Evolutionary conservation across 2,329 filamentous ascomycete species (phyloP).

Genomic region (Ophiostoma ulmi): DNA sequence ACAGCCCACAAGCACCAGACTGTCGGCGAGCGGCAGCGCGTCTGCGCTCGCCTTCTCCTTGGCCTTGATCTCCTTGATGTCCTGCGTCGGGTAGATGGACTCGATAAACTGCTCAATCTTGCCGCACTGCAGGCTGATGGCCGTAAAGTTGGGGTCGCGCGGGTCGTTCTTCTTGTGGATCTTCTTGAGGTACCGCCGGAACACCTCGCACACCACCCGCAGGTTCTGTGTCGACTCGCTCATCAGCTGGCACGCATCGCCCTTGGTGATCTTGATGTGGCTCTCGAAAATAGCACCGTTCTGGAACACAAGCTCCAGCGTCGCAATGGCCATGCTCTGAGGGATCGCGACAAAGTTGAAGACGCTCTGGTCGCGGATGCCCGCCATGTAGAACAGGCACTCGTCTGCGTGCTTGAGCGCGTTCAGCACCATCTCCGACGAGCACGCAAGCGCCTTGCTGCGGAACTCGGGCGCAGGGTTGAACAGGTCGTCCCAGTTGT

Average conservation of each 20-base stretch:
- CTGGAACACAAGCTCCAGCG: conserved; percentile 83
- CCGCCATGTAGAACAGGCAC: conserved; percentile 96
- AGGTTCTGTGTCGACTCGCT: conserved; percentile 88
- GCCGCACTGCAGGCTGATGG: conserved; percentile 84
- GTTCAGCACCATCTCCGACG: conserved; percentile 90
- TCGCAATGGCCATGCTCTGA: conserved; percentile 95
- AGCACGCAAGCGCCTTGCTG: conserved; percentile 73
- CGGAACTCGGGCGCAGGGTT: conserved; percentile 61
- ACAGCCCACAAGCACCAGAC: conserved; percentile 59
- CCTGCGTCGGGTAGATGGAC: conserved; percentile 80
- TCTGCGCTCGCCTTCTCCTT: conserved; percentile 38
- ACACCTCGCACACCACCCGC: conserved; percentile 71
- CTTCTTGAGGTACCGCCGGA: conserved; percentile 68
- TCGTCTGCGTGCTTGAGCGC: conserved; percentile 83
- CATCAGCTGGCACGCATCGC: conserved; percentile 88
- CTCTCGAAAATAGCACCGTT: conserved; percentile 80
- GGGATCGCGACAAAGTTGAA: conserved; percentile 99
- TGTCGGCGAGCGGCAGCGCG: conserved; percentile 53
- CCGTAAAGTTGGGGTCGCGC: conserved; percentile 83
- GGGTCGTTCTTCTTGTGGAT: conserved; percentile 95
- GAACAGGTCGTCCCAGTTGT: conserved; percentile 85
- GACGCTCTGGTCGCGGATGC: conserved; percentile 88
- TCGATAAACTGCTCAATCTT: conserved; percentile 97
- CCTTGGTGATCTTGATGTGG: conserved; percentile 96
- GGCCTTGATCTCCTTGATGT: conserved; percentile 52